A percentile compares a stretch with the other conserved stretches of the same genome.
These are phyloP conservation scores for Diutina mesorugosa DNA, from an alignment of 1,139 yeast species.

Conservation along the genomic window DNA sequence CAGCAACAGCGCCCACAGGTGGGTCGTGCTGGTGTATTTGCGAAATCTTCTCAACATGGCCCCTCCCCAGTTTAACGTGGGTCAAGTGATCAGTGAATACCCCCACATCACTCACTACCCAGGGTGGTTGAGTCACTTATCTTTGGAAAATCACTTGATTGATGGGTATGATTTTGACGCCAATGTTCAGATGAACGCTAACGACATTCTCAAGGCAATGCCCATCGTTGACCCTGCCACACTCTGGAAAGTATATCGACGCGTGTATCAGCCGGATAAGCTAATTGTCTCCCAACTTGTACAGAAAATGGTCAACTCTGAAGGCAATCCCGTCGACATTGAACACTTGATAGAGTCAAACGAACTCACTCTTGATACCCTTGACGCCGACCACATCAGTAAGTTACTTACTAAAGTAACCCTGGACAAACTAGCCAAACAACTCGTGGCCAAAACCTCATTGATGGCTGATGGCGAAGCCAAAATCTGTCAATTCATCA, in stretches of 20 bases:
- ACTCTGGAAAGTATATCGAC: background rate
- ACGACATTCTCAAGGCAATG: background rate
- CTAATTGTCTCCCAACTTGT: background rate
- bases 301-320: background rate
- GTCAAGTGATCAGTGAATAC: background rate
- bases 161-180: background rate
- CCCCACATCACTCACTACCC: background rate
- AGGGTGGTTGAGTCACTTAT: background rate
- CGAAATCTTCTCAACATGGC: background rate
- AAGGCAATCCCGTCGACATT: background rate
- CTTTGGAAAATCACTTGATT: background rate
- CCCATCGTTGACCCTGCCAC: background rate
- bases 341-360: background rate
- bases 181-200: background rate
- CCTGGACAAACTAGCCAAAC: background rate
- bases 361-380: background rate
- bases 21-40: background rate
- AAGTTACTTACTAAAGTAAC: background rate
- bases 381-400: background rate
- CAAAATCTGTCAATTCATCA: background rate
- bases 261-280: background rate
- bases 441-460: background rate
- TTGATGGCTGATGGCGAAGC: background rate
- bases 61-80: background rate
- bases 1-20: background rate